Conservation (phyloP, 805 yeast genomes). For the Barnettozyma sucrosica region DNA sequence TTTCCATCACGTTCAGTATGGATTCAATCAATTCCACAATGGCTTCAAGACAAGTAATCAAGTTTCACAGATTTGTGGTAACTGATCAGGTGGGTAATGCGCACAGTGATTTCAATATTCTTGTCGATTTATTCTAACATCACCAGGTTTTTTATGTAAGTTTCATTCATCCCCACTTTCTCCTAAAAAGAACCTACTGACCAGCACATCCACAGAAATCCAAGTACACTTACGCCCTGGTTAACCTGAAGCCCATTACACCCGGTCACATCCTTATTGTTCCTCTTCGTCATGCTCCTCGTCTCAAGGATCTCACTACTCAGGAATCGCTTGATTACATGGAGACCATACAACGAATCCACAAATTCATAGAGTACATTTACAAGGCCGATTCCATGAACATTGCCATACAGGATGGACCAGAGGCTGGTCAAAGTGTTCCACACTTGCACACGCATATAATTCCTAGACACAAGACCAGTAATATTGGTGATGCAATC, state of each 20-base stretch:
- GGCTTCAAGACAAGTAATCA: neutral
- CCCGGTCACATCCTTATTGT: slow-evolving; percentile 90
- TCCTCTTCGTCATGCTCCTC: slow-evolving; percentile 63
- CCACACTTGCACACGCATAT: slow-evolving; percentile 94
- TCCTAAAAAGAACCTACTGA: neutral
- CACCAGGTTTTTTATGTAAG: slow-evolving; percentile 19
- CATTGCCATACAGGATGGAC: slow-evolving; percentile 94
- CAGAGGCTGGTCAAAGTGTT: slow-evolving; percentile 92
- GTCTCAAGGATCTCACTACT: slow-evolving; percentile 61
- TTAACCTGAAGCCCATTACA: slow-evolving; percentile 84
- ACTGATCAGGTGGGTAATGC: neutral
- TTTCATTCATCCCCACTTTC: neutral
- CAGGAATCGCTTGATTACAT: slow-evolving; percentile 79
- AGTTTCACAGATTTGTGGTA: neutral
- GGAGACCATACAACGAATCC: slow-evolving; percentile 63
- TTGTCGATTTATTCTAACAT: slow-evolving; percentile 2
- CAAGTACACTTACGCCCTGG: slow-evolving; percentile 71
- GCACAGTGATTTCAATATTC: neutral
- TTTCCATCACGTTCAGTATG: neutral
- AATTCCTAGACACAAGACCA: slow-evolving; percentile 66
- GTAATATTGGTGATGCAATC: slow-evolving; percentile 66
- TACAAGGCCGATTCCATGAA: slow-evolving; percentile 82
- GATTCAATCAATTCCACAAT: neutral
- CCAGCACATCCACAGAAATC: slow-evolving; percentile 38
- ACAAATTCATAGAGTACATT: slow-evolving; percentile 55